Conservation (phyloP, 768 basidiomycete species). For the Pleurotus salmoneostramineus region DNA sequence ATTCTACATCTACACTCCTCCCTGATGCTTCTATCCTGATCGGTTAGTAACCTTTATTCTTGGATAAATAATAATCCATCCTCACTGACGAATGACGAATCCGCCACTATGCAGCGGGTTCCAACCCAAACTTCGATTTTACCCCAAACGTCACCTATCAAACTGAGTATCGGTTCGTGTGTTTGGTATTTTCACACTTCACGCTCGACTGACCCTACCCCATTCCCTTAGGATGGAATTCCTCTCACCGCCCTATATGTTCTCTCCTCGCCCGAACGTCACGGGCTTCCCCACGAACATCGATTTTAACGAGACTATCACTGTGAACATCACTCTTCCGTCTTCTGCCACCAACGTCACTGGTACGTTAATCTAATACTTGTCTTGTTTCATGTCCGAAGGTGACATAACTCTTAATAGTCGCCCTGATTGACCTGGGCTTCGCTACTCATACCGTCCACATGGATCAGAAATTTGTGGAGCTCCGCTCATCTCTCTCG, state of each 20-base stretch:
- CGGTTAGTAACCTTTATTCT: too few species aligned
- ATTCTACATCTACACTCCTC: constrained; percentile 26
- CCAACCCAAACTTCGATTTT: constrained; percentile 37
- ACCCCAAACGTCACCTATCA: constrained; percentile 14
- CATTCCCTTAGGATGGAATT: constrained; percentile 40
- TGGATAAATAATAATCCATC: too few species aligned
- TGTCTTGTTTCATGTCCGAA: background rate
- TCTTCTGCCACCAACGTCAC: constrained; percentile 18
- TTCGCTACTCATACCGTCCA: constrained; percentile 39
- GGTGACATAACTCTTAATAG: constrained; percentile 12
- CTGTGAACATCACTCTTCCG: constrained; percentile 28
- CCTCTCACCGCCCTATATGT: constrained; percentile 39
- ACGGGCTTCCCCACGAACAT: constrained; percentile 31
- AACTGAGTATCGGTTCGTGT: too few species aligned
- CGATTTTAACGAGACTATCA: constrained; percentile 31
- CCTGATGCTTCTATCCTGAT: constrained; percentile 28
- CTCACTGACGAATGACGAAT: too few species aligned
- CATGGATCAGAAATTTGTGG: constrained; percentile 32
- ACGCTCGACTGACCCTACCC: too few species aligned
- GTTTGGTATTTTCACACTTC: too few species aligned
- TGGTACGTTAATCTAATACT: constrained; percentile 14
- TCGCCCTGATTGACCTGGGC: constrained; percentile 36
- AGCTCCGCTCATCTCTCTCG: constrained; percentile 29
- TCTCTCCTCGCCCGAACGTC: constrained; percentile 26
- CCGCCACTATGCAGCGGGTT: too few species aligned